Evolutionary conservation across 257 asterid genomes (phyloP), one percentile per base, ranked within the genome.

Genomic region (Cinchona pubescens): DNA sequence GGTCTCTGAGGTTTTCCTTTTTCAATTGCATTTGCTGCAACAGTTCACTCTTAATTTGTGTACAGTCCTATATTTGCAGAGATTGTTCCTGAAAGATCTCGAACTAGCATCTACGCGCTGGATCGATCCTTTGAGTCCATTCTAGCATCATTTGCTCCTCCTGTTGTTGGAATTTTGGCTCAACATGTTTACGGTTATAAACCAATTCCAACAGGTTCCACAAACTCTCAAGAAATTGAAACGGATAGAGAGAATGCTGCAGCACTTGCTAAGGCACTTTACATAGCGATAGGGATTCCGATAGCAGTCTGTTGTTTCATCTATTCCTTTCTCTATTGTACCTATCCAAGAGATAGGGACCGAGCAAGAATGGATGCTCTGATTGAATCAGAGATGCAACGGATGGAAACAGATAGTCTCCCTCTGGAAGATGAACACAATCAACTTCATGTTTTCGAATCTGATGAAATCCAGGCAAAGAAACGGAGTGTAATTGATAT

Each of bases 11-110:
- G n/a, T n/a, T n/a, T 23, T 35, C 53, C 27, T 32, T 12, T 15
- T 10, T 11, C 15, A 32, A 10, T 30, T 23, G 10, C 12, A 48
- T 64, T 64, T 62, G 51, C 58, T 43, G 61, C 30, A 42, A 18
- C 19, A 9, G 35, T 58, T 65, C 29, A 9, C 10, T 65, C 72
- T 73, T 75, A 14, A 77, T 53, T 7, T 70, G 42, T 58, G 12
- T 78, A 68, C 91, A 89, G 96, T 76, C 97, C 97, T 55, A 92
- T 90, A 84, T 92, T 92, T 82, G 97, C 96, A 40, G 96, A 90
- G 78, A 88, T 92, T 72, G 97, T 90, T 34, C 97, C 97, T 0
- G 91, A 87, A 79, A 92, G 90, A 76, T 78, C 93, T 19, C 90
- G 96, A 29, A 90, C 95, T 14, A 90, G 88, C 86, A 90, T 92